Conservation (phyloP, 306 rosid genomes). For the Quercus bicolor region DNA sequence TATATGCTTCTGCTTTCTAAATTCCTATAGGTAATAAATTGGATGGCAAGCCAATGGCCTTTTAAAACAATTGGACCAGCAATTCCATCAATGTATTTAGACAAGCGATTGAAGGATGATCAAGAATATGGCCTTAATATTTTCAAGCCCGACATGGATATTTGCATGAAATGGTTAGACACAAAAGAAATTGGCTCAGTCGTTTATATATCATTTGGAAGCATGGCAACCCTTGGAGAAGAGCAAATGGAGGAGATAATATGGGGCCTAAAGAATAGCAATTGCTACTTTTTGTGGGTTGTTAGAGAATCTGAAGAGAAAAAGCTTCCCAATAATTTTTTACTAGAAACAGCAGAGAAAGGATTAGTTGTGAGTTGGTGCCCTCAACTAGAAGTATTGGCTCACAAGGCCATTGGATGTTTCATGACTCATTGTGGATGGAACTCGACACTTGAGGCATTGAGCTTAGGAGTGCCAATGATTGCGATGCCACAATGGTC, state of each 20-base stretch:
- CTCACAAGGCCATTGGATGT: constrained; percentile 2
- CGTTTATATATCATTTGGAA: constrained; percentile 12
- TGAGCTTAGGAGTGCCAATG: constrained; percentile 17
- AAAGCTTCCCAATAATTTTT: constrained; percentile 14
- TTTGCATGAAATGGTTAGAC: constrained; percentile 12
- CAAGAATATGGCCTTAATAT: constrained; percentile 11
- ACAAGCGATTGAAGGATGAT: constrained; percentile 16
- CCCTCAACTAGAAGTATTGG: constrained; percentile 9
- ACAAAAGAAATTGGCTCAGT: constrained; percentile 7
- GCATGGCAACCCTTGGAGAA: constrained; percentile 5
- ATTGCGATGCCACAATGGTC: constrained; percentile 21
- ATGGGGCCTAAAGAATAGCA: background rate
- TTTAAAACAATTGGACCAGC: constrained; percentile 18
- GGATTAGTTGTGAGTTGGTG: constrained; percentile 13
- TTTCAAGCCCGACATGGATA: constrained; percentile 1
- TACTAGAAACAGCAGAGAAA: background rate
- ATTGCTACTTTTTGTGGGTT: constrained; percentile 13
- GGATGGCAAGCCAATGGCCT: constrained; percentile 22
- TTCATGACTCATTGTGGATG: constrained; percentile 22
- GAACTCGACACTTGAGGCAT: constrained; percentile 21
- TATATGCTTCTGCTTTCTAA: background rate
- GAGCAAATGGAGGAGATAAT: constrained; percentile 17
- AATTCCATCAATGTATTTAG: constrained; percentile 16
- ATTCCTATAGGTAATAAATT: background rate
- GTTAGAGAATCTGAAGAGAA: constrained; percentile 10